phyloP scores from a whole-genome alignment of 176 grass and related monocot genomes.

The Alloteropsis semialata region DNA sequence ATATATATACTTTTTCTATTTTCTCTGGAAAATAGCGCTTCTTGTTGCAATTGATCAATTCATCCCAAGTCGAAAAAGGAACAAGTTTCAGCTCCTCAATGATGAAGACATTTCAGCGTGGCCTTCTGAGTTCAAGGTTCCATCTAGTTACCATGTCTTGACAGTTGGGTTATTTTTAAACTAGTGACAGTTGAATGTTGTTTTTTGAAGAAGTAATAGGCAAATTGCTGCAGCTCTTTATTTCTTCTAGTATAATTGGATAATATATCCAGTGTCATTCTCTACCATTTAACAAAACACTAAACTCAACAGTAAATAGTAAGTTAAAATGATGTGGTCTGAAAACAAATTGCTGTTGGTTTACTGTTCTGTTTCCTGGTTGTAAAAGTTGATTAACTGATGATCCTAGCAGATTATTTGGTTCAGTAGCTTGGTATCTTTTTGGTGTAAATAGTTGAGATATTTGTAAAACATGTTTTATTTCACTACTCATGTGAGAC shows the following conservation, averaged over 20 bases:
- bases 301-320: neutral
- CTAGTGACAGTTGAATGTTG: too few relatives aligned
- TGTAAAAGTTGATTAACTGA: neutral
- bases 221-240: too few relatives aligned
- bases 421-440: neutral
- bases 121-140: conserved; percentile 87
- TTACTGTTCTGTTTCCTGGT: conserved; percentile 15
- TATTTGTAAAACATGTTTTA: conserved; percentile 1
- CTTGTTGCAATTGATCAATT: conserved; percentile 97
- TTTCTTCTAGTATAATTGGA: too few relatives aligned
- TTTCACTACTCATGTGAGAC: neutral
- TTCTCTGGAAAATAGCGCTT: conserved; percentile 53
- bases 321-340: neutral
- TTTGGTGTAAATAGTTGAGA: neutral
- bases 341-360: neutral
- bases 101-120: conserved; percentile 90
- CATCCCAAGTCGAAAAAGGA: conserved; percentile 74
- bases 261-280: neutral
- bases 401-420: neutral
- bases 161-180: neutral
- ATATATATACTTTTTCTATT: conserved; percentile 9
- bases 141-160: conserved; percentile 23
- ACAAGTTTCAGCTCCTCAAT: conserved; percentile 77
- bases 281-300: neutral
- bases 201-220: conserved; percentile 5